phyloP scores from a whole-genome alignment of 768 basidiomycete species.

The Leccinum pellstonianum region DNA sequence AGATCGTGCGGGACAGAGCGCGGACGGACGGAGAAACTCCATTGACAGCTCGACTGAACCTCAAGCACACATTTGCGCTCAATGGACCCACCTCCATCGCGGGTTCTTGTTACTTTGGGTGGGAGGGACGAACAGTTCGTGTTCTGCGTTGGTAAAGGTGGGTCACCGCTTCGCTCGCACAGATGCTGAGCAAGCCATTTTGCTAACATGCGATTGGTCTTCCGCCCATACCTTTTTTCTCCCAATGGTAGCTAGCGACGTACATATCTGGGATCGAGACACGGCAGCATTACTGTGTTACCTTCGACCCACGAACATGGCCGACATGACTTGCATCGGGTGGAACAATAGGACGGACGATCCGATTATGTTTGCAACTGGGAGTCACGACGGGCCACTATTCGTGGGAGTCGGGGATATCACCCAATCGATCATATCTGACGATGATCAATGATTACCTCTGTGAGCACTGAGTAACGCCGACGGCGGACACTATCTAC shows the following conservation, averaged over 20 bases:
- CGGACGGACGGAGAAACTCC: constrained; percentile 31
- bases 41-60: constrained; percentile 24
- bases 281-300: constrained; percentile 69
- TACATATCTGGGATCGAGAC: constrained; percentile 85
- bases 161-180: constrained; percentile 2
- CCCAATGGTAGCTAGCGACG: constrained; percentile 59
- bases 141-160: constrained; percentile 78
- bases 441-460: too few relatives aligned
- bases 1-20: constrained; percentile 50
- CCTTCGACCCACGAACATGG: constrained; percentile 28
- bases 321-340: too few relatives aligned
- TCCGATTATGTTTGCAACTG: too few relatives aligned
- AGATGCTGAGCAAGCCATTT: not conserved
- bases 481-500: too few relatives aligned
- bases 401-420: too few relatives aligned
- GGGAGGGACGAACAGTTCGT: constrained; percentile 78
- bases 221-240: too few relatives aligned
- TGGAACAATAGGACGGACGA: too few relatives aligned
- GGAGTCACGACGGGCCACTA: too few relatives aligned
- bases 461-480: too few relatives aligned
- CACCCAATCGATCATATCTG: too few relatives aligned
- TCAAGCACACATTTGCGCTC: constrained; percentile 67
- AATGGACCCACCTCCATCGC: constrained; percentile 67
- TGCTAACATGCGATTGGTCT: not conserved
- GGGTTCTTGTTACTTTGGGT: constrained; percentile 76